Evolutionary conservation across 108 stramenopile species (phyloP).

Genomic region (Schizochytrium sp.): DNA sequence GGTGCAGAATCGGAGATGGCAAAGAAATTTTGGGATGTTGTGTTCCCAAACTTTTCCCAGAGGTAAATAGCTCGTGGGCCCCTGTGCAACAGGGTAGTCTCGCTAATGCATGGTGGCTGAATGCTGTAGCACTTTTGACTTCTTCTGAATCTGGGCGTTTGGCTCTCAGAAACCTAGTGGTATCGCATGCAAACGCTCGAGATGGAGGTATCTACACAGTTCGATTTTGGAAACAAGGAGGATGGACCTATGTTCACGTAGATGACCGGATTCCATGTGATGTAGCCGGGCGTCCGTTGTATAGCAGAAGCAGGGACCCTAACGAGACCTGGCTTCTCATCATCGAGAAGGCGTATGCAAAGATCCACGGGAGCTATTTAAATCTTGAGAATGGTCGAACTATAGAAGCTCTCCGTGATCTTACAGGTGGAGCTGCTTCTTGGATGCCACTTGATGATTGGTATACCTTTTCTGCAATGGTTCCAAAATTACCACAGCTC

Average conservation of each 20-base stretch:
- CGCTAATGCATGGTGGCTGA: constrained; percentile 57
- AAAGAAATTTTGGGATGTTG: neutral
- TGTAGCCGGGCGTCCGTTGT: neutral
- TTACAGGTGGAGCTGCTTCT: neutral
- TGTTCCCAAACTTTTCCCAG: neutral
- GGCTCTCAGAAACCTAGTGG: neutral
- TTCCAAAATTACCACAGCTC: neutral
- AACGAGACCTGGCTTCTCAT: constrained; percentile 64
- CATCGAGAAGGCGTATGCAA: constrained; percentile 68
- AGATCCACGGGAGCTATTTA: constrained; percentile 63
- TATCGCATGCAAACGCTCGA: neutral
- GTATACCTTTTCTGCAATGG: neutral
- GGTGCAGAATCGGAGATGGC: constrained; percentile 24
- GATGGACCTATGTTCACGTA: neutral
- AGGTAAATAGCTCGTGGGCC: neutral
- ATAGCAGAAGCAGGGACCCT: neutral
- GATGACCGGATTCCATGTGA: constrained; percentile 20
- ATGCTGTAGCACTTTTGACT: constrained; percentile 21
- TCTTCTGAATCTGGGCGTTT: neutral
- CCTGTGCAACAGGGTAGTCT: constrained; percentile 34
- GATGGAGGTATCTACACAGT: neutral
- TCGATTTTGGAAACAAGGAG: constrained; percentile 46
- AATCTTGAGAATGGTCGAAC: constrained; percentile 12
- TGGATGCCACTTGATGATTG: neutral
- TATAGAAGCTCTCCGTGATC: neutral